Base-by-base conservation (phyloP, 352 stramenopile genomes). In the Pythium graminicola region DNA sequence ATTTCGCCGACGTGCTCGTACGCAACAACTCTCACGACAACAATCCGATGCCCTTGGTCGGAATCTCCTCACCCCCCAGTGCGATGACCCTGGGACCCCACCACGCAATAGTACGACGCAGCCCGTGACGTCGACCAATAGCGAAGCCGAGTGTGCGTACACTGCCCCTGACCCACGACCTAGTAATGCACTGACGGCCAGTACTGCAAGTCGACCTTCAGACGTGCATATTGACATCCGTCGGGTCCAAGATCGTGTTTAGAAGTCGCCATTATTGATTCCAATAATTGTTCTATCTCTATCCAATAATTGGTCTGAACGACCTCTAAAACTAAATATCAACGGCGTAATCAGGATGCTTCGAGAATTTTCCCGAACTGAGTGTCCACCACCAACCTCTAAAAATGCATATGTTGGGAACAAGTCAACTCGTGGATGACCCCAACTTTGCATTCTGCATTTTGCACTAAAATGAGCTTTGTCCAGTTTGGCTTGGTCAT, bases 401-500 rank as follows among this genome's bases (percentile, higher is more conserved):
- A n/a, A n/a, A n/a, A n/a, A n/a, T n/a, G n/a, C n/a, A n/a, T n/a
- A n/a, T n/a, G n/a, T n/a, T n/a, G n/a, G n/a, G n/a, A n/a, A n/a
- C n/a, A n/a, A n/a, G n/a, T n/a, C n/a, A n/a, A n/a, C n/a, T n/a
- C n/a, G n/a, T n/a, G n/a, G n/a, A n/a, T n/a, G n/a, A n/a, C n/a
- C n/a, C n/a, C n/a, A n/a, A n/a, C n/a, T n/a, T n/a, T n/a, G n/a
- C n/a, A n/a, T n/a, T n/a, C n/a, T n/a, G n/a, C n/a, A n/a, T n/a
- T n/a, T n/a, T n/a, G n/a, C n/a, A n/a, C n/a, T n/a, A n/a, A n/a
- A n/a, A n/a, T n/a, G n/a, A n/a, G n/a, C n/a, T n/a, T 69, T 47
- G 73, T 36, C 62, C 72, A 46, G 53, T 79, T 79, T 46, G 69
- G 69, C 11, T 43, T 73, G 46, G 66, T 79, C 17, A 59, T 70